phyloP scores from a whole-genome alignment of 2,329 filamentous ascomycete genomes.

The Pezicula rhizophila region DNA sequence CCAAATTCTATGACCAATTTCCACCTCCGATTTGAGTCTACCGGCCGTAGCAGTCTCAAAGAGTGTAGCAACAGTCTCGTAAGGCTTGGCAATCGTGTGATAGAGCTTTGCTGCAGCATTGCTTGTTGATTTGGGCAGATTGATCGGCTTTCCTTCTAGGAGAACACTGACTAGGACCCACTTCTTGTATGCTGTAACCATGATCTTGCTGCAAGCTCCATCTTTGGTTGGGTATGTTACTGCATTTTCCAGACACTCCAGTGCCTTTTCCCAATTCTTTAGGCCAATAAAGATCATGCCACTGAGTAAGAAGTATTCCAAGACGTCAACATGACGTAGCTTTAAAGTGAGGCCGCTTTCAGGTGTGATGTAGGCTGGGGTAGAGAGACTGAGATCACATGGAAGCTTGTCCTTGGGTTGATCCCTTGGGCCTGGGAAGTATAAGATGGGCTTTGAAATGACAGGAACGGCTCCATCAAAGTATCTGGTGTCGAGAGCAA shows the following conservation, averaged over 20 bases:
- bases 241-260: constrained; percentile 55
- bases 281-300: constrained; percentile 59
- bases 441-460: constrained; percentile 60
- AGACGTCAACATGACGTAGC: constrained; percentile 46
- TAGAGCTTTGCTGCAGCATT: constrained; percentile 48
- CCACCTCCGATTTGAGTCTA: constrained; percentile 58
- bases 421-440: constrained; percentile 47
- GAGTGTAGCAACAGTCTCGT: constrained; percentile 61
- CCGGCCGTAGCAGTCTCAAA: constrained; percentile 57
- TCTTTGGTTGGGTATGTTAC: constrained; percentile 62
- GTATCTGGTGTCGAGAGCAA: constrained; percentile 48
- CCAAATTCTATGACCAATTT: constrained; percentile 56
- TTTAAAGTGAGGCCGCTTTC: constrained; percentile 50
- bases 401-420: constrained; percentile 31
- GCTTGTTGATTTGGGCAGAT: constrained; percentile 51
- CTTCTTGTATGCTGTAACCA: constrained; percentile 88
- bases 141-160: constrained; percentile 52
- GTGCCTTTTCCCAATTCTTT: constrained; percentile 56
- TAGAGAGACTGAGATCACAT: constrained; percentile 40
- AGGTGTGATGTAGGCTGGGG: constrained; percentile 52
- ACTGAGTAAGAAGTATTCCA: constrained; percentile 62
- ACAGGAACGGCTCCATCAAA: constrained; percentile 52
- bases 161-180: constrained; percentile 77
- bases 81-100: constrained; percentile 57
- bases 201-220: constrained; percentile 63